Evolutionary conservation across 164 flowering plant species (phyloP), one percentile per base, ranked within the genome.

Genomic region (Stephania yunnanensis): DNA sequence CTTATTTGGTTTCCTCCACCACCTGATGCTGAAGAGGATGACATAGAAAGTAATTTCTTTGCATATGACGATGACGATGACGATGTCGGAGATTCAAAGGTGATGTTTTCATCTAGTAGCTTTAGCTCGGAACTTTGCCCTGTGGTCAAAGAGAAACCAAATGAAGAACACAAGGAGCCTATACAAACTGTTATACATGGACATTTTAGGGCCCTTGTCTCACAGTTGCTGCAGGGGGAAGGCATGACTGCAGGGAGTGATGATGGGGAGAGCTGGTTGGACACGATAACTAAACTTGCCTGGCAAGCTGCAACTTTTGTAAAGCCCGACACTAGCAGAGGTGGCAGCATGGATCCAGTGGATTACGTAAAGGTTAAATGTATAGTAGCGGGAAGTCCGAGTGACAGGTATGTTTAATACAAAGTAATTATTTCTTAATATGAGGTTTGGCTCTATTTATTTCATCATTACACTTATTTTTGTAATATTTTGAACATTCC

Each of bases 331-430:
- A 92, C 97, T 11, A 89, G 91, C 83, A 80, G 80, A 78, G 98
- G 96, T 72, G 97, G 97, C 71, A 93, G 97, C 82, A 95, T 95
- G 99, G 98, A 93, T 87, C 99, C 99, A 0, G 89, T 85, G 76
- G 90, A 89, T 81, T 95, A 95, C 83, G 93, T 95, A 52, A 95
- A 93, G 83, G 89, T 95, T 67, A 95, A 95, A 82, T 95, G 99
- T 80, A 77, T 90, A 74, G 90, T 89, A 46, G 86, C 92, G 30
- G 98, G 99, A 81, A 83, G 73, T 78, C 92, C 91, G 65, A 79
- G 75, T 73, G 91, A 93, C 50, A 95, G 99, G 99, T 95, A 84
- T 31, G 74, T n/a, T 45, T 61, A 55, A 13, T 5, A 5, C 10
- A 42, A 44, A 13, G 19, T 25, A 46, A 68, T 52, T 19, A 4